Evolutionary conservation across 352 stramenopile genomes (phyloP), one percentile per base, ranked within the genome.

Genomic region (Phytophthora pseudosyringae): DNA sequence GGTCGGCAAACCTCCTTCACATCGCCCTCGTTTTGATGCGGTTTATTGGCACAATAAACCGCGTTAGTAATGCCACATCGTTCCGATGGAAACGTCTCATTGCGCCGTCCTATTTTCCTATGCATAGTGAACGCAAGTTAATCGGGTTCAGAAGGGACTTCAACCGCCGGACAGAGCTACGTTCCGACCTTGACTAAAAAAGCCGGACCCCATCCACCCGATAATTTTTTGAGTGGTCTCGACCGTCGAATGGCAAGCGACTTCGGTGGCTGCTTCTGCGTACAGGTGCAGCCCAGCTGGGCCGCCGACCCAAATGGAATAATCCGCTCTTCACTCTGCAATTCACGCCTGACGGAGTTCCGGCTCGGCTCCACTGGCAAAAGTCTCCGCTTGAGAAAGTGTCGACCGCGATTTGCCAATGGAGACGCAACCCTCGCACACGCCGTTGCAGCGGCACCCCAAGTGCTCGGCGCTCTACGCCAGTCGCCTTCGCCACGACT

Each of bases 381-480:
- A 40, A 41, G 36, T 45, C 33, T 54, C 29, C 21, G 21, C 21
- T 21, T 35, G 31, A 35, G 28, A 25, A 46, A 65, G 31, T 43
- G 9, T 33, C 18, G 13, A 15, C 21, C 3, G 25, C 12, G 26
- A 9, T 39, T 41, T 55, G 16, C 29, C 5, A 31, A 75, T 75
- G 67, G 49, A 61, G 29, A 45, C 43, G 8, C 48, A 39, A 38
- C n/a, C 29, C 28, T 38, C 45, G 5, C 21, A 61, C 8, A 32
- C 64, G 31, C 40, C 40, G 21, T n/a, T 73, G 45, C 53, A 67
- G 41, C 67, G 71, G 38, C 71, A 80, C 35, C 71, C 71, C 39
- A 80, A 80, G 48, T 80, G 71, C 40, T 73, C 71, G 16, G 52
- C 64, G 31, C 52, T 74, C 15, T 80, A 73, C 31, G 64, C 64